Evolutionary conservation across 2,329 filamentous ascomycete genomes (phyloP).

Genomic region (Xylariales sp.): DNA sequence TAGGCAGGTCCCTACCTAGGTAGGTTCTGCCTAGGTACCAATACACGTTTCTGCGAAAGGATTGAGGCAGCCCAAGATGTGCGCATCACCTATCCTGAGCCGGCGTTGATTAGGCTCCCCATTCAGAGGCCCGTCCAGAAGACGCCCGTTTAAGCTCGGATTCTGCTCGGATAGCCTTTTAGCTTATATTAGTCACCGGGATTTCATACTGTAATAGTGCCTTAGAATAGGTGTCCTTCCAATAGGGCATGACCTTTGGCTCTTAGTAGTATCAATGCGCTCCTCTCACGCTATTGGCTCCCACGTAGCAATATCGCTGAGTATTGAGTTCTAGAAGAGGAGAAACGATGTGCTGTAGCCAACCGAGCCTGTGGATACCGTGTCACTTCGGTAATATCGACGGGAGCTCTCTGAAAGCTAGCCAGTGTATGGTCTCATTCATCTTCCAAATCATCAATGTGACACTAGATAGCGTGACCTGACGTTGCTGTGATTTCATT

Average conservation of each 20-base stretch:
- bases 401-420: conserved; percentile 6
- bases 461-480: conserved; percentile 36
- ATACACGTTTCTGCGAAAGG: conserved; percentile 9
- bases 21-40: no score
- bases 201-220: not conserved
- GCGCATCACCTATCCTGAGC: not conserved
- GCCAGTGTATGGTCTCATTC: conserved; percentile 29
- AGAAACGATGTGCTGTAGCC: conserved; percentile 11
- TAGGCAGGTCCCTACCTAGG: no score
- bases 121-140: not conserved
- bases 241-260: conserved; percentile 9
- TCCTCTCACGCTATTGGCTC: conserved; percentile 7
- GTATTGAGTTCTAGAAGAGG: conserved; percentile 14
- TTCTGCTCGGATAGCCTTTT: not conserved
- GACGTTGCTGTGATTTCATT: conserved; percentile 34
- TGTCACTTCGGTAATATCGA: conserved; percentile 21
- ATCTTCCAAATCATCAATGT: conserved; percentile 36
- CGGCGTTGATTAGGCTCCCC: not conserved
- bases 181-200: conserved; percentile 3
- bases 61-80: conserved; percentile 7
- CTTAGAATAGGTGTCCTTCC: not conserved
- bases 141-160: no score
- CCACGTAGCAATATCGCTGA: conserved; percentile 7
- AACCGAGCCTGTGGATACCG: conserved; percentile 26
- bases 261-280: conserved; percentile 13